Evolutionary conservation across 1,284 basidiomycete species (phyloP), one percentile per base, ranked within the genome.

Genomic region (Xerocomus nothofagi): DNA sequence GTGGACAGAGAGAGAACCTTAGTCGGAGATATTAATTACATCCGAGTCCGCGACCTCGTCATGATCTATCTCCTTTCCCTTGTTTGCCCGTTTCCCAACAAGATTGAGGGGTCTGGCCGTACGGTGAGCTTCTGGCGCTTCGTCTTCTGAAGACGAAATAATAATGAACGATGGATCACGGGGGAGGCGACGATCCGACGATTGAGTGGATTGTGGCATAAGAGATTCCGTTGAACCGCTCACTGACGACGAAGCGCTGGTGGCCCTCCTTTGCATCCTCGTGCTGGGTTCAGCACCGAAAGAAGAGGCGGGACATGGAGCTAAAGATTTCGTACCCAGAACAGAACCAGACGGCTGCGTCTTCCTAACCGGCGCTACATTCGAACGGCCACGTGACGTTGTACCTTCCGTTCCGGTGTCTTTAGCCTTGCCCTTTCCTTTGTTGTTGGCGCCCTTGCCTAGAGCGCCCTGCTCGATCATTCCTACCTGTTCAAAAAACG

Each of bases 1-100:
- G 31, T 21, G 18, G 12, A 23, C 21, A 17, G 6, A 33, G 6
- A 33, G 11, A 39, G 24, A 39, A 29, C 26, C 18, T 43, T 66
- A 62, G 37, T 68, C 67, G 15, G 67, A 67, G 29, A 68, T 55
- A 38, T 56, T 50, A 27, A 66, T 67, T 54, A 72, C 49, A 49
- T 68, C 58, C 40, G 50, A 42, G 33, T 52, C 58, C 12, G 23
- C 38, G 27, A 56, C 31, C 57, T 71, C 43, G 71, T 43, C 40
- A 26, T 20, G 36, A n/a, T 24, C 39, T n/a, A 31, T 21, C 21
- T 15, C n/a, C 39, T n/a, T 51, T 42, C 31, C 10, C 17, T 52
- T 63, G 1, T 31, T 32, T 10, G 23, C 24, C 21, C 34, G 57
- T 49, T 47, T 51, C 42, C 46, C 47, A 43, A 40, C 36, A 41